phyloP scores from a whole-genome alignment of 495 filamentous ascomycete species.

The Penicillium riverlandense region DNA sequence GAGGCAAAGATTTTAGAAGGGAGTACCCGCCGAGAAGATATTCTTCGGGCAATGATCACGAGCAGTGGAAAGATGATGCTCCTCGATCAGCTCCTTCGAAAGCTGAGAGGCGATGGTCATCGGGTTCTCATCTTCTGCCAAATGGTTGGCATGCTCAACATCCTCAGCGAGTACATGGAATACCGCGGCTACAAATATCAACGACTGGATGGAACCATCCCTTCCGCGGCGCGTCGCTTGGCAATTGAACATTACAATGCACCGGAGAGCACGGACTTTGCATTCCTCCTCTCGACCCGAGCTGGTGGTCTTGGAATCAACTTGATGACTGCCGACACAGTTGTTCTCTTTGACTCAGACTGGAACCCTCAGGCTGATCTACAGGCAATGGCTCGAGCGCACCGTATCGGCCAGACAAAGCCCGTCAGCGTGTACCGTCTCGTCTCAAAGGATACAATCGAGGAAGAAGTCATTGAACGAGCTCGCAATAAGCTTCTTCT shows the following conservation, averaged over 20 bases:
- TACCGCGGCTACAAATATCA: conserved; percentile 88
- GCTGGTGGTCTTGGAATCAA: conserved; percentile 98
- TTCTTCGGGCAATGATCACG: conserved; percentile 82
- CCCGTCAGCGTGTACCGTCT: conserved; percentile 93
- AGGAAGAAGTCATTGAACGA: conserved; percentile 93
- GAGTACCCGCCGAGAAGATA: conserved; percentile 73
- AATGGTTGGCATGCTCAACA: conserved; percentile 98
- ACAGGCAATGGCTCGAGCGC: conserved; percentile 96
- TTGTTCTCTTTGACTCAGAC: conserved; percentile 96
- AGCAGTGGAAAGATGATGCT: conserved; percentile 99
- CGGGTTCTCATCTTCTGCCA: conserved; percentile 98
- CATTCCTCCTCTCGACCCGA: conserved; percentile 89
- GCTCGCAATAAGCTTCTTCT: conserved; percentile 96
- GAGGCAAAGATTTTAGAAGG: conserved; percentile 80
- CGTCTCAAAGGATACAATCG: conserved; percentile 95
- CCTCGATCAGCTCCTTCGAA: conserved; percentile 84
- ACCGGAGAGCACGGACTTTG: conserved; percentile 87
- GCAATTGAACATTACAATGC: conserved; percentile 99
- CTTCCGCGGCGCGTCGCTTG: conserved; percentile 71
- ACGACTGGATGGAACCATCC: conserved; percentile 89
- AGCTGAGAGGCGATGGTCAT: conserved; percentile 85
- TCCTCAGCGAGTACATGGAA: conserved; percentile 86
- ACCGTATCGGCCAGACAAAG: conserved; percentile 93
- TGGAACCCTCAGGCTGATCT: conserved; percentile 99
- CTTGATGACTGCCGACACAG: conserved; percentile 96